Evolutionary conservation across 129 eudicot genomes (phyloP).

Genomic region (sunflower (Helianthus annuus)): HanXRQr2.0-SUNRISE NC_035435.2:172085176-172085675

Average conservation of each 20-base stretch:
- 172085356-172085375: constrained; percentile 70
- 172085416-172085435: constrained; percentile 91
- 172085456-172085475: constrained; percentile 85
- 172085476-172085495: constrained; percentile 89
- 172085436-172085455: constrained; percentile 92
- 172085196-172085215: constrained; percentile 68
- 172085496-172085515: constrained; percentile 95
- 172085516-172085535: constrained; percentile 80
- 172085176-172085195: constrained; percentile 74
- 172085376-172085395: constrained; percentile 67
- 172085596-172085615: constrained; percentile 42
- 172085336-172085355: constrained; percentile 85
- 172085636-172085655: constrained; percentile 49
- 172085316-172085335: constrained; percentile 93
- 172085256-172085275: constrained; percentile 82
- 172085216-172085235: constrained; percentile 70
- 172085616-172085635: constrained; percentile 43
- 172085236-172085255: constrained; percentile 84
- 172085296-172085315: constrained; percentile 81
- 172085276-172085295: constrained; percentile 84
- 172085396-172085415: constrained; percentile 80
- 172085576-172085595: constrained; percentile 35
- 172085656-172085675: constrained; percentile 61
- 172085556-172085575: constrained; percentile 50
- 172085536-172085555: constrained; percentile 91